phyloP scores from a whole-genome alignment of 2,329 filamentous ascomycete species.

The Paramyrothecium roridum region DNA sequence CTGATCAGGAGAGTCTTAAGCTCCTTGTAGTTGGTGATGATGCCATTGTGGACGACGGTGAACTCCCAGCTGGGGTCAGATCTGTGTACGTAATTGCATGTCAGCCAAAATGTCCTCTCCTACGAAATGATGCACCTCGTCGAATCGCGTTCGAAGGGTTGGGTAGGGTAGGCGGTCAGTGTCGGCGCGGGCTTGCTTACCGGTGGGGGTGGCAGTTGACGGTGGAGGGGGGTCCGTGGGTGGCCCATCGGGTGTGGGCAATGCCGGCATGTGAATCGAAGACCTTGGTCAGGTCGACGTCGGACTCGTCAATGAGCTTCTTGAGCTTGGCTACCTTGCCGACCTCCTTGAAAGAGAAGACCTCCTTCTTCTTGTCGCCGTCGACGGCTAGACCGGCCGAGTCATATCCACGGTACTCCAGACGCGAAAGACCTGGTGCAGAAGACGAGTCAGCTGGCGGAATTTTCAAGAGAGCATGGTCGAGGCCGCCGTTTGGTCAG shows the following conservation, averaged over 20 bases:
- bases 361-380: conserved; percentile 98
- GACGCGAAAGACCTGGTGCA: conserved; percentile 75
- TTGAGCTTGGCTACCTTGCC: conserved; percentile 98
- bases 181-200: conserved; percentile 47
- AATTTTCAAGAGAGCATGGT: background rate
- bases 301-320: conserved; percentile 80
- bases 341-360: conserved; percentile 97
- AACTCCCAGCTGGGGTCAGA: conserved; percentile 97
- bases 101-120: background rate
- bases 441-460: conserved; percentile 20
- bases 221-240: conserved; percentile 90
- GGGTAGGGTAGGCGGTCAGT: background rate
- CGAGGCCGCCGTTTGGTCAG: background rate
- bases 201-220: conserved; percentile 98
- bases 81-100: conserved; percentile 40
- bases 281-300: conserved; percentile 83
- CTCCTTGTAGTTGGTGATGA: conserved; percentile 99
- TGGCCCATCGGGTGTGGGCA: conserved; percentile 98
- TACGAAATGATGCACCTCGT: too few relatives aligned
- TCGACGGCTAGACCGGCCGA: conserved; percentile 94
- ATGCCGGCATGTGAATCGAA: conserved; percentile 99
- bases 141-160: too few relatives aligned
- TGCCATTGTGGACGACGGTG: conserved; percentile 96
- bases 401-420: conserved; percentile 99
- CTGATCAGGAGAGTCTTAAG: conserved; percentile 85